These are phyloP conservation scores for Oryza meridionalis DNA, from an alignment of 176 grass and related monocot genomes.

Conservation along the genomic window DNA sequence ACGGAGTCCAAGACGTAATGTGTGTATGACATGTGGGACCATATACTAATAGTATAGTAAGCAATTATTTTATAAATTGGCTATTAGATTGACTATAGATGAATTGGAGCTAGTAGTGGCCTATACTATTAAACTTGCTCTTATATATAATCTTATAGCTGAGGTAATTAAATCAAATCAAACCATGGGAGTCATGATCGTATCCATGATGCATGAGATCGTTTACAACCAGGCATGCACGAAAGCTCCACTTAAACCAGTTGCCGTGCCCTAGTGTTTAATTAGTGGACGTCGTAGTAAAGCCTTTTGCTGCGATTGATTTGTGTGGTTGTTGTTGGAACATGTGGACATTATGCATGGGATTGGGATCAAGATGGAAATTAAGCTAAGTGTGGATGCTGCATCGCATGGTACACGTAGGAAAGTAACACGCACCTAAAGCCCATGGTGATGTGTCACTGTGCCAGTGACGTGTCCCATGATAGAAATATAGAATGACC, in stretches of 20 bases:
- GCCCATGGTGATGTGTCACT: background rate
- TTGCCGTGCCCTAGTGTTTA: background rate
- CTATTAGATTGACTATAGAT: too few species aligned
- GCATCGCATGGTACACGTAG: background rate
- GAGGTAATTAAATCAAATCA: background rate
- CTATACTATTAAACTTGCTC: too few species aligned
- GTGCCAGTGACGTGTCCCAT: background rate
- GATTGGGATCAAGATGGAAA: background rate
- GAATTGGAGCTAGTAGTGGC: too few species aligned
- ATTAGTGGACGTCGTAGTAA: background rate
- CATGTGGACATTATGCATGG: background rate
- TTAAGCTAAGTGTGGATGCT: background rate
- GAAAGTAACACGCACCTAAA: background rate
- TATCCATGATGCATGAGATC: background rate
- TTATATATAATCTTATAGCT: background rate
- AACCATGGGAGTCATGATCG: background rate
- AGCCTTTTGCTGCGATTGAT: background rate
- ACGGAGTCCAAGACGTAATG: too few species aligned
- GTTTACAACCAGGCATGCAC: background rate
- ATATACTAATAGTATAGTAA: too few species aligned
- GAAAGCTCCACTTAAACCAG: background rate
- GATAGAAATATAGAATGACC: background rate
- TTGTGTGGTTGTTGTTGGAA: background rate
- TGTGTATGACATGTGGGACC: too few species aligned
- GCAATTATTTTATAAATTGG: too few species aligned